Conservation (phyloP, 2,329 filamentous ascomycete species). For the Hymenoscyphus occultus region DNA sequence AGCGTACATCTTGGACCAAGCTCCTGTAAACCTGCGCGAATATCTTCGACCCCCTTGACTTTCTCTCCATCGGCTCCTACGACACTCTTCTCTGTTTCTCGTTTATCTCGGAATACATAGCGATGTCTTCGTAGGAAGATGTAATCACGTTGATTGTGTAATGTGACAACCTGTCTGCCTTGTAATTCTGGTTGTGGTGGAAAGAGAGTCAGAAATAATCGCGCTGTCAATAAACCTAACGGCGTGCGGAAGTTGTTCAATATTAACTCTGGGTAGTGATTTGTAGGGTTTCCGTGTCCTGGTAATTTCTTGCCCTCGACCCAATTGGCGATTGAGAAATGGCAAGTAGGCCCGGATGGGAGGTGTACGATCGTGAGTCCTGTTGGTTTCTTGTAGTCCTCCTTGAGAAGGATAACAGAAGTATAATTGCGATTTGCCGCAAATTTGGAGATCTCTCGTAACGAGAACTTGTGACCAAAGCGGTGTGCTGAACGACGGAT, state of each 20-base stretch:
- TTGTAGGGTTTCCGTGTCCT: conserved; percentile 83
- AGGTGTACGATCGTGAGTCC: conserved; percentile 83
- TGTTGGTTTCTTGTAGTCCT: conserved; percentile 81
- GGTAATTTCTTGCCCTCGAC: conserved; percentile 83
- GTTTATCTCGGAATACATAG: conserved; percentile 90
- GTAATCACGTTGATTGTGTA: conserved; percentile 95
- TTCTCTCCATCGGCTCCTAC: conserved; percentile 77
- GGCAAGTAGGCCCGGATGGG: conserved; percentile 83
- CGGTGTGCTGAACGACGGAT: conserved; percentile 81
- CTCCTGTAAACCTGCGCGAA: conserved; percentile 86
- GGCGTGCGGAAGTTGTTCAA: conserved; percentile 95
- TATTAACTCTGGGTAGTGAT: conserved; percentile 85
- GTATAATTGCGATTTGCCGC: conserved; percentile 81
- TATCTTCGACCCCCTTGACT: conserved; percentile 79
- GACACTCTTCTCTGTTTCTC: conserved; percentile 81
- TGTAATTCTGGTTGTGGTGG: conserved; percentile 79
- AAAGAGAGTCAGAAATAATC: conserved; percentile 77
- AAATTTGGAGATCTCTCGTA: conserved; percentile 86
- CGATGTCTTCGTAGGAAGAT: conserved; percentile 89
- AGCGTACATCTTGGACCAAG: conserved; percentile 79
- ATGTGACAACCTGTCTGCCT: conserved; percentile 83
- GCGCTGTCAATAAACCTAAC: conserved; percentile 81
- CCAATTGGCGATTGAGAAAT: conserved; percentile 90
- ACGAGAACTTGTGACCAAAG: conserved; percentile 85
- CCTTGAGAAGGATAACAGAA: conserved; percentile 77